A percentile compares a stretch with the other conserved stretches of the same genome.
Conservation (phyloP, 176 grass and related monocot species). For the Oryza coarctata region DNA sequence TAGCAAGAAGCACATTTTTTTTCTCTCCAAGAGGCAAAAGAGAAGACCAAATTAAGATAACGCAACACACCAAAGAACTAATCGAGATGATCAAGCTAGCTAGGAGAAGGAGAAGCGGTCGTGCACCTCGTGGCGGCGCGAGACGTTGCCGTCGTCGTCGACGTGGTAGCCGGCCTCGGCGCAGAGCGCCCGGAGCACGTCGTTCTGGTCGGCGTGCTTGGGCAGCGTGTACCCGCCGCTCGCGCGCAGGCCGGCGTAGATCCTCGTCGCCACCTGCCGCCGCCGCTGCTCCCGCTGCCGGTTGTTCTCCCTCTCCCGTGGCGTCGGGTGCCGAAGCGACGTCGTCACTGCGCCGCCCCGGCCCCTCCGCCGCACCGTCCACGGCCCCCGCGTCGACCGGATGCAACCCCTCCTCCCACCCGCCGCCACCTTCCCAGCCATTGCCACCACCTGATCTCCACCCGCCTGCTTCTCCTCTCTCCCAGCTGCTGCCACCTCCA, state of each 20-base stretch:
- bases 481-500: slow-evolving; percentile 19
- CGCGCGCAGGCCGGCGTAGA: slow-evolving; percentile 68
- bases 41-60: neutral
- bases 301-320: slow-evolving; percentile 84
- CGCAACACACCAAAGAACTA: no score
- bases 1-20: neutral
- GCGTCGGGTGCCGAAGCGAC: slow-evolving; percentile 66
- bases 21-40: neutral
- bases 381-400: slow-evolving; percentile 64
- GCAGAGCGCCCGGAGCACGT: slow-evolving; percentile 79
- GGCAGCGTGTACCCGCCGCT: slow-evolving; percentile 65
- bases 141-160: slow-evolving; percentile 73
- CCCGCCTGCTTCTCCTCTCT: slow-evolving; percentile 26
- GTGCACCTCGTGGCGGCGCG: slow-evolving; percentile 39
- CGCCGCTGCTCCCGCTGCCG: slow-evolving; percentile 64
- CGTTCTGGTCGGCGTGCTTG: slow-evolving; percentile 91
- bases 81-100: no score
- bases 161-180: slow-evolving; percentile 75
- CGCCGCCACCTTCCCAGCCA: neutral
- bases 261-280: slow-evolving; percentile 59
- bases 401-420: slow-evolving; percentile 62
- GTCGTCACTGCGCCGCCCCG: slow-evolving; percentile 46
- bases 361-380: slow-evolving; percentile 57
- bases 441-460: neutral
- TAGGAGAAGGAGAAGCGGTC: no score